Percentiles rank a stretch among this genome's conserved stretches.
These are phyloP conservation scores for Anisodus acutangulus DNA, from an alignment of 257 asterid species.

Conservation along the genomic window DNA sequence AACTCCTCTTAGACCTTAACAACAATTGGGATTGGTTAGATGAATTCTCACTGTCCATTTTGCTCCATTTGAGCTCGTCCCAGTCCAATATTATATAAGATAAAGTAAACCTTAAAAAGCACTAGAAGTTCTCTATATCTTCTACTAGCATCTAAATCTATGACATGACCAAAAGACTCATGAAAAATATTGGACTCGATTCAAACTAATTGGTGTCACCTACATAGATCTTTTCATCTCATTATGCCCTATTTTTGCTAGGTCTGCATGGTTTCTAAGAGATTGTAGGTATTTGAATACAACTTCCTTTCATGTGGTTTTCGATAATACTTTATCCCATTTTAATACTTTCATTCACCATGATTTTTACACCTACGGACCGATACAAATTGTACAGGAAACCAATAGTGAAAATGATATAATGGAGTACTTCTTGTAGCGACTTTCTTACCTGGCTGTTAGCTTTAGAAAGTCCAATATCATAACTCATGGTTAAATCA, in stretches of 20 bases:
- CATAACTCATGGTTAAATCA: constrained; percentile 52
- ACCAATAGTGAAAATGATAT: not conserved
- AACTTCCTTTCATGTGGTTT: not conserved
- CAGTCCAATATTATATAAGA: not conserved
- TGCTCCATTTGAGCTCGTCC: too few relatives aligned
- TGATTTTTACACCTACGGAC: not conserved
- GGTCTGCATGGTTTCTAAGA: not conserved
- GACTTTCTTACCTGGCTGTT: constrained; percentile 47
- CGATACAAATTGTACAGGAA: not conserved
- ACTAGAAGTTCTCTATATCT: not conserved
- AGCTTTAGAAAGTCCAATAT: constrained; percentile 58
- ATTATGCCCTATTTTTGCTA: not conserved
- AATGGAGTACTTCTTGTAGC: constrained; percentile 1
- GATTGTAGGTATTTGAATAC: not conserved
- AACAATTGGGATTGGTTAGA: not conserved
- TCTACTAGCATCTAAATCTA: not conserved
- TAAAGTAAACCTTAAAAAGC: too few relatives aligned
- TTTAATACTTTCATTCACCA: not conserved
- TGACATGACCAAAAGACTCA: not conserved
- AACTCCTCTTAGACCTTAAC: not conserved
- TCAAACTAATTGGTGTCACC: constrained; percentile 16
- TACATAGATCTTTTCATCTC: not conserved
- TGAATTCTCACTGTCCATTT: not conserved
- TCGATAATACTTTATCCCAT: not conserved
- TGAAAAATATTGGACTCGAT: not conserved